phyloP scores from a whole-genome alignment of 2,329 filamentous ascomycete genomes.

The Colletotrichum agaves region DNA sequence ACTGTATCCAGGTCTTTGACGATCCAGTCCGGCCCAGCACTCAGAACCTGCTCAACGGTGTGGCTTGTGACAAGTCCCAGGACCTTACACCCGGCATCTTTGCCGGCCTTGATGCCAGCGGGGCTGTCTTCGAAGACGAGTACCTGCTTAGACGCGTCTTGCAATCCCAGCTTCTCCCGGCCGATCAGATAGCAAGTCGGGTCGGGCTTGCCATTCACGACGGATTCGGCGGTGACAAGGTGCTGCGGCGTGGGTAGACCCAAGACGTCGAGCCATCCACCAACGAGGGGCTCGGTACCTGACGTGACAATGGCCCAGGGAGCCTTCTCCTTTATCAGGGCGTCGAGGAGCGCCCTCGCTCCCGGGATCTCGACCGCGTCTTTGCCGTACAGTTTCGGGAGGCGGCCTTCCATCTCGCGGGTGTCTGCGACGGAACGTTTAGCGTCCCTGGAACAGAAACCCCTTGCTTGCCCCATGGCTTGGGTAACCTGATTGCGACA shows the following conservation, averaged over 20 bases:
- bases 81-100: slow-evolving; percentile 86
- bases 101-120: slow-evolving; percentile 84
- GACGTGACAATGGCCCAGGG: slow-evolving; percentile 92
- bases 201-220: slow-evolving; percentile 80
- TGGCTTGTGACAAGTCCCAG: slow-evolving; percentile 89
- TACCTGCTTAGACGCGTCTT: slow-evolving; percentile 60
- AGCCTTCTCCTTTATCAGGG: slow-evolving; percentile 69
- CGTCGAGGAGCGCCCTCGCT: slow-evolving; percentile 74
- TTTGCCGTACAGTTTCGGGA: slow-evolving; percentile 80
- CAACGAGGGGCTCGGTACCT: slow-evolving; percentile 74
- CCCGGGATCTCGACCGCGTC: slow-evolving; percentile 90
- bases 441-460: slow-evolving; percentile 17
- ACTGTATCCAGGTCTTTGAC: slow-evolving; percentile 83
- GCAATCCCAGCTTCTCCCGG: slow-evolving; percentile 67
- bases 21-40: slow-evolving; percentile 88
- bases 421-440: slow-evolving; percentile 68
- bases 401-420: slow-evolving; percentile 77
- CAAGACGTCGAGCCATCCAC: slow-evolving; percentile 77
- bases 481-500: neutral
- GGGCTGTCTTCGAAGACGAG: slow-evolving; percentile 92
- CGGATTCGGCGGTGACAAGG: slow-evolving; percentile 80
- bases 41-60: slow-evolving; percentile 74
- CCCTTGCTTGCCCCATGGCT: slow-evolving; percentile 19
- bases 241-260: slow-evolving; percentile 72
- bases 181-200: slow-evolving; percentile 79